Evolutionary conservation across 2,329 filamentous ascomycete species (phyloP), one percentile per base, ranked within the genome.

Genomic region (Teratosphaeria epicoccoides): DNA sequence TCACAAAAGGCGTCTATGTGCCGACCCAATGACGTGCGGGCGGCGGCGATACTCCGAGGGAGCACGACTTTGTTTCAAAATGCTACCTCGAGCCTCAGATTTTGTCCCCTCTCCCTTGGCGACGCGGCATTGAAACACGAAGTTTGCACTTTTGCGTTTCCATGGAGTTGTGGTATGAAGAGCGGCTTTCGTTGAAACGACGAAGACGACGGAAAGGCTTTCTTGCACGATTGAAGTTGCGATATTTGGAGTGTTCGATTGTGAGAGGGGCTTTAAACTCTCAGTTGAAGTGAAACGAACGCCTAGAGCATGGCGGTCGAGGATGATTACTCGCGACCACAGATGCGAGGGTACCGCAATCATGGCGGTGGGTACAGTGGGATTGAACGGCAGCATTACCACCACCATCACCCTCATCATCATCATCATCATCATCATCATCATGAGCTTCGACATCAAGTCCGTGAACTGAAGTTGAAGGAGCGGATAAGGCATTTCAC

Each of bases 401-500:
- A 24, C 10, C 26, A 24, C 6, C 49, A 56, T 11, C 24, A 49
- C 10, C 12, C 14, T 17, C n/a, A 37, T 17, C 33, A 37, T 17
- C 14, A 37, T 17, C 14, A 14, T 46, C 12, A 37, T 17, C n/a
- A 37, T 17, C 33, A 37, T 17, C 14, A 37, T 17, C 14, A 14
- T 46, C 44, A 24, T 24, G 14, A 24, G 6, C 43, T 24, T 24
- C 20, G 25, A n/a, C n/a, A 24, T 11, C 61, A 63, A 49, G 51
- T 61, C n/a, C 61, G 61, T 49, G 51, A 61, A 14, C 63, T 78
- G 20, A 63, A 67, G 44, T 80, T 76, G 70, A 75, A 71, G 55
- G 71, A 80, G 57, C 69, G 80, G n/a, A 75, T 83, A 44, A 69
- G 76, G 48, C 80, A 83, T 67, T 77, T 82, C 57, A 83, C 81